Percentiles rank a stretch among this genome's conserved stretches.
Evolutionary conservation across 208 protist genomes (phyloP).

Genomic region (Strigomonas culicis): DNA sequence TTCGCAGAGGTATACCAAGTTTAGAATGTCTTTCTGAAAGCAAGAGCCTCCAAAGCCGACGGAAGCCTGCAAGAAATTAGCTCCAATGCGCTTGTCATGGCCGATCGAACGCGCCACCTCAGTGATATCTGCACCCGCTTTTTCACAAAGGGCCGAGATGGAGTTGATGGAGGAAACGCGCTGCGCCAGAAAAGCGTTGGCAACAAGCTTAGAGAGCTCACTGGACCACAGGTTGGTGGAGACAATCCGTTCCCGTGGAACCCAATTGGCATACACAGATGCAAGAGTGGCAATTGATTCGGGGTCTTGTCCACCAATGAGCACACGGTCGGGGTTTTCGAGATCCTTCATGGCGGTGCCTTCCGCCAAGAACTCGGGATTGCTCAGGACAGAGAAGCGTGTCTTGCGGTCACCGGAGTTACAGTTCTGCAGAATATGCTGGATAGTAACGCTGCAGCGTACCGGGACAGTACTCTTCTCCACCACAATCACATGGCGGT

Average conservation of each 20-base stretch:
- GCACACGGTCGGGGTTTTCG: constrained; percentile 92
- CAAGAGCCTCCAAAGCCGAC: constrained; percentile 94
- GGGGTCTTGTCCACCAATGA: constrained; percentile 91
- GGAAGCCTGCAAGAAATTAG: constrained; percentile 91
- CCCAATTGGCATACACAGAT: constrained; percentile 89
- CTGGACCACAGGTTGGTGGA: constrained; percentile 95
- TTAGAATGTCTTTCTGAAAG: constrained; percentile 98
- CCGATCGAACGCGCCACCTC: constrained; percentile 81
- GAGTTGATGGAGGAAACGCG: constrained; percentile 97
- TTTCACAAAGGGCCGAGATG: constrained; percentile 92
- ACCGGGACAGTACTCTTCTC: constrained; percentile 95
- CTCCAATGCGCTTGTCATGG: constrained; percentile 91
- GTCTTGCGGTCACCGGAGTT: background rate
- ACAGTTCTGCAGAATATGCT: constrained; percentile 27
- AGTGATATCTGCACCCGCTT: constrained; percentile 81
- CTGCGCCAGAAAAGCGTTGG: constrained; percentile 98
- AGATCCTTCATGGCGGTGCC: constrained; percentile 89
- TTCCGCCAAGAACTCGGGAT: constrained; percentile 98
- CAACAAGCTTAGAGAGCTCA: constrained; percentile 97
- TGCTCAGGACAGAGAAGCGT: constrained; percentile 94
- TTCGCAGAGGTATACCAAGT: constrained; percentile 96
- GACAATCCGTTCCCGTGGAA: constrained; percentile 88
- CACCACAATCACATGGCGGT: constrained; percentile 87
- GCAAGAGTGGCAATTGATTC: constrained; percentile 55
- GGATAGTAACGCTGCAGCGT: constrained; percentile 36